Percentiles rank a stretch among this genome's conserved stretches.
Conservation (phyloP, 495 filamentous ascomycete species). For the Rusavskia elegans region DNA sequence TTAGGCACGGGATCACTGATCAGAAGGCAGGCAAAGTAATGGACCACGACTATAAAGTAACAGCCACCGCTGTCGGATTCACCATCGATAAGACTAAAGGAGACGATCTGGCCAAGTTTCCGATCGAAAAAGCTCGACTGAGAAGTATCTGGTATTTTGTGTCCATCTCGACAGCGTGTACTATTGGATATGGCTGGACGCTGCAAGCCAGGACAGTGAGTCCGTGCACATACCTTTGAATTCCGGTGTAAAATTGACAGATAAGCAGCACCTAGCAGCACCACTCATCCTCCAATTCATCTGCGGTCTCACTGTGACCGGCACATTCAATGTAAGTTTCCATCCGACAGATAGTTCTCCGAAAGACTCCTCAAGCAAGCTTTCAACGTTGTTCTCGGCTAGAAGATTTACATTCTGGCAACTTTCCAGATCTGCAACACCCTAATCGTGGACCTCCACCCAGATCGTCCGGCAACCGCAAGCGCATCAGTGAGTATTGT, state of each 20-base stretch:
- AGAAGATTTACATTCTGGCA: background rate
- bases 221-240: background rate
- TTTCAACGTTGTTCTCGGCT: background rate
- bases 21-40: conserved; percentile 22
- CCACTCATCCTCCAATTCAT: conserved; percentile 40
- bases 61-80: conserved; percentile 30
- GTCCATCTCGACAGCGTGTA: conserved; percentile 19
- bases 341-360: no score
- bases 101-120: conserved; percentile 38
- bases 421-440: conserved; percentile 8
- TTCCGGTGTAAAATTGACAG: background rate
- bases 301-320: conserved; percentile 35
- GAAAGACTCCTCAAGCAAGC: no score
- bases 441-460: conserved; percentile 19
- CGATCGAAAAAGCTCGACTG: conserved; percentile 31
- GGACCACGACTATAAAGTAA: conserved; percentile 39
- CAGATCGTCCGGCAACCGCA: conserved; percentile 16
- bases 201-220: conserved; percentile 22
- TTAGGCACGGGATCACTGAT: background rate
- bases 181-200: conserved; percentile 41
- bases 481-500: conserved; percentile 19
- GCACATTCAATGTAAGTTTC: conserved; percentile 25
- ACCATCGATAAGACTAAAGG: conserved; percentile 33
- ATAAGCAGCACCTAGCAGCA: conserved; percentile 22
- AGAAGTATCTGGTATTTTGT: conserved; percentile 32